Conservation (phyloP, 2,329 filamentous ascomycete genomes). For the Arthrobotrys sinensis region DNA sequence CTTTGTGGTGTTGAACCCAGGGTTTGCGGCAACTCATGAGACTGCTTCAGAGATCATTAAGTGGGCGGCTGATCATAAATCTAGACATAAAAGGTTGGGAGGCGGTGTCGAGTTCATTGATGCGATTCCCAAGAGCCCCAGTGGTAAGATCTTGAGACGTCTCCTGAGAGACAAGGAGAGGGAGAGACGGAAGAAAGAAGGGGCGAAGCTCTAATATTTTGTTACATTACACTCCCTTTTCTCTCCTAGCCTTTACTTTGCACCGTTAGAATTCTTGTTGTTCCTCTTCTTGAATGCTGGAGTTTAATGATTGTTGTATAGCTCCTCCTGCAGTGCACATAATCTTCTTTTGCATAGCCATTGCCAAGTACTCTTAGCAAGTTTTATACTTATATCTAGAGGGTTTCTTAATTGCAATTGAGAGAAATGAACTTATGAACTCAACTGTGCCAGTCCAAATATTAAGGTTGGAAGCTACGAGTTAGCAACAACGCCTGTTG, state of each 20-base stretch:
- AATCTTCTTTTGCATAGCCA: neutral
- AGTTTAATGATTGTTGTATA: slow-evolving; percentile 20
- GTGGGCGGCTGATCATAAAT: slow-evolving; percentile 68
- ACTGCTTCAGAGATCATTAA: slow-evolving; percentile 68
- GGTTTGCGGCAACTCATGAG: slow-evolving; percentile 63
- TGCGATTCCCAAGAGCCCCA: slow-evolving; percentile 70
- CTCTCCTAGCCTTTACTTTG: neutral
- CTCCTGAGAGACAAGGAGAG: slow-evolving; percentile 82
- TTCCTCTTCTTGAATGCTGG: neutral
- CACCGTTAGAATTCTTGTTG: neutral
- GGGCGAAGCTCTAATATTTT: slow-evolving; percentile 75
- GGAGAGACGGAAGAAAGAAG: slow-evolving; percentile 76
- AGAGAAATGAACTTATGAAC: too few species aligned
- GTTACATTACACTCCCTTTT: neutral
- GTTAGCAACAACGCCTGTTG: too few species aligned
- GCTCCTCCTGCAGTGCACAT: neutral
- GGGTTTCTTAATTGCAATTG: neutral
- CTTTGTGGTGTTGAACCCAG: slow-evolving; percentile 68
- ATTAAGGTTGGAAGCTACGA: too few species aligned
- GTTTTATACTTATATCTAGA: slow-evolving; percentile 10
- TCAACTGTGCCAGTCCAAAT: too few species aligned
- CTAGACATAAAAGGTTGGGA: slow-evolving; percentile 70
- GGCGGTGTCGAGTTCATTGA: slow-evolving; percentile 71
- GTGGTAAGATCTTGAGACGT: slow-evolving; percentile 70
- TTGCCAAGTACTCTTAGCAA: neutral